Evolutionary conservation across 495 filamentous ascomycete species (phyloP), one percentile per base, ranked within the genome.

Genomic region (Podospora appendiculata): DNA sequence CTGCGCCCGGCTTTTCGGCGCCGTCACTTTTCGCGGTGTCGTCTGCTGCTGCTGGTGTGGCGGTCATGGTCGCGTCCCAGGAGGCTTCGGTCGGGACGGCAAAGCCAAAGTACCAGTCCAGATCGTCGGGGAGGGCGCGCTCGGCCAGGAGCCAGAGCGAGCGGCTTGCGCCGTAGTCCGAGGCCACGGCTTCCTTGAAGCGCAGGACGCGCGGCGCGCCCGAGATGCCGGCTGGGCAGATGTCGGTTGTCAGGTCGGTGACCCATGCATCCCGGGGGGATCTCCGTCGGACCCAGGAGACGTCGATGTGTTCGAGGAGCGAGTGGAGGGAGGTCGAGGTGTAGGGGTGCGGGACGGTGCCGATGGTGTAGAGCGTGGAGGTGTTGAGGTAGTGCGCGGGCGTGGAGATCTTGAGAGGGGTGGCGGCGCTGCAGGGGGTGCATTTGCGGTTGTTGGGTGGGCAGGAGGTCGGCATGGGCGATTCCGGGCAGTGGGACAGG

Each of bases 91-190:
- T 73, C 5, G 91, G 85, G 10, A 95, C 75, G 32, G 73, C 71
- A 72, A 98, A 98, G 44, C 92, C 92, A 58, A 96, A 87, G 60
- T 85, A 79, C 88, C 90, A 96, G 56, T 94, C 88, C 0, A 94
- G 68, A 52, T 92, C 87, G 17, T 75, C 70, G 8, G 81, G 64
- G 7, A 81, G n/a, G 3, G 75, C 74, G 6, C 71, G 72, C 58
- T 95, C 93, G 42, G 88, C 86, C 0, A 86, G 87, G 47, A 95
- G 74, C 90, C 88, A 96, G 4, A 96, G 72, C 4, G 85, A 82
- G 38, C 77, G 81, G 6, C 77, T 64, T 0, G 65, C 57, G 9
- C 74, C 76, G 43, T 71, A 73, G 10, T 85, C 80, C 8, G 80
- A 73, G 1, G 89, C 92, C 14, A 96, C 84, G 6, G 79, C 77